phyloP scores from a whole-genome alignment of 768 basidiomycete species.

The Exidia glandulosa region DNA sequence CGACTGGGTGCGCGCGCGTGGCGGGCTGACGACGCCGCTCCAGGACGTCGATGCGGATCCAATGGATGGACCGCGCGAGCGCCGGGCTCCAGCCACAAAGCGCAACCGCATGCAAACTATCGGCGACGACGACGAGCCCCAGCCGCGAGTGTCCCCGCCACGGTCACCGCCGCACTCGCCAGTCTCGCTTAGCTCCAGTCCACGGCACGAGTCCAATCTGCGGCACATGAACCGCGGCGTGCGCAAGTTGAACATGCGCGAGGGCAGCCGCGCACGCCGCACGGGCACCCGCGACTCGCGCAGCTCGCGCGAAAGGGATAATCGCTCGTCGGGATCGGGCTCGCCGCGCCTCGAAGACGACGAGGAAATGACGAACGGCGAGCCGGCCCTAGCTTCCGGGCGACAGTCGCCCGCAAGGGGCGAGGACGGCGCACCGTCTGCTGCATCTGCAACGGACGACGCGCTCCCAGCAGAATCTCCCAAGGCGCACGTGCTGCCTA shows the following conservation, averaged over 20 bases:
- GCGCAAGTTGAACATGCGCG: not conserved
- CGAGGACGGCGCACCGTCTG: no score
- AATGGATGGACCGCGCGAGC: not conserved
- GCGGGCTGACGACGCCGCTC: not conserved
- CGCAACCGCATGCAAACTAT: not conserved
- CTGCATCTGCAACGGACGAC: not conserved
- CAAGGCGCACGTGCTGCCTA: not conserved
- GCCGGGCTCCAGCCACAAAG: not conserved
- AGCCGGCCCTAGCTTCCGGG: not conserved
- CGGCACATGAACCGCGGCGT: not conserved
- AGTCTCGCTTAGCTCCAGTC: not conserved
- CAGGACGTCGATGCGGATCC: not conserved
- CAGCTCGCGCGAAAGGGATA: not conserved
- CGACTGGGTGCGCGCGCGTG: not conserved
- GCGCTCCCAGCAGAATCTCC: not conserved
- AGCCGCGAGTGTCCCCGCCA: not conserved
- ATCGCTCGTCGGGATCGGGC: not conserved
- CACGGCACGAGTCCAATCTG: not conserved
- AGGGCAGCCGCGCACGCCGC: not conserved
- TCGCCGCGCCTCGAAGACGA: not conserved
- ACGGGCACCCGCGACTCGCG: not conserved
- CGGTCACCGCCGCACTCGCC: not conserved
- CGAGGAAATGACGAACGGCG: not conserved
- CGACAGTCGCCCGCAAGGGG: no score
- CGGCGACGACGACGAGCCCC: not conserved